These are phyloP conservation scores for Claviceps pazoutovae DNA, from an alignment of 2,329 filamentous ascomycete species.

Conservation along the genomic window DNA sequence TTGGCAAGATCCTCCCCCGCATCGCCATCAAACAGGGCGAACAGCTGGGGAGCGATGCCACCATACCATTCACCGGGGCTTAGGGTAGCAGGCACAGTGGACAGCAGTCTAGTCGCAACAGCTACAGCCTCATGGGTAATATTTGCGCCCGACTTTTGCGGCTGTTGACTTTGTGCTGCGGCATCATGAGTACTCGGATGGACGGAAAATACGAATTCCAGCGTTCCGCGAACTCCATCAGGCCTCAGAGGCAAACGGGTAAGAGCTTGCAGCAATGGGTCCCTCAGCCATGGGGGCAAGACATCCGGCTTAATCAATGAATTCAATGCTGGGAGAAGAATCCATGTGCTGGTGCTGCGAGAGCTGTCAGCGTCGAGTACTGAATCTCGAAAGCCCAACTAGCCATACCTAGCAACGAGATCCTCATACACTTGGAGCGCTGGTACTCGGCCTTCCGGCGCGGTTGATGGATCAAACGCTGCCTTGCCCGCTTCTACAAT, in stretches of 20 bases:
- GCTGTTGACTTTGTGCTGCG: slow-evolving; percentile 24
- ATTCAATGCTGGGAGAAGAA: slow-evolving; percentile 47
- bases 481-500: slow-evolving; percentile 28
- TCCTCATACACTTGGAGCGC: slow-evolving; percentile 28
- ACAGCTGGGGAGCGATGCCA: slow-evolving; percentile 45
- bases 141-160: slow-evolving; percentile 43
- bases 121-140: slow-evolving; percentile 56
- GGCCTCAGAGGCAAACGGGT: slow-evolving; percentile 46
- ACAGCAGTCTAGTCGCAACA: slow-evolving; percentile 47
- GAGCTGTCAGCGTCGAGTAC: background rate
- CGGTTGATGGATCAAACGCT: slow-evolving; percentile 32
- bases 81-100: slow-evolving; percentile 42
- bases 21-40: slow-evolving; percentile 45
- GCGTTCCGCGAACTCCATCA: slow-evolving; percentile 50
- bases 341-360: slow-evolving; percentile 28
- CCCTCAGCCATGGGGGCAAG: slow-evolving; percentile 45
- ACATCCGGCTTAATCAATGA: slow-evolving; percentile 47
- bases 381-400: slow-evolving; percentile 5
- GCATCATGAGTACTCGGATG: slow-evolving; percentile 39
- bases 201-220: slow-evolving; percentile 59
- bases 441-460: slow-evolving; percentile 19
- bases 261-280: slow-evolving; percentile 41
- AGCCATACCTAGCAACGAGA: slow-evolving; percentile 33
- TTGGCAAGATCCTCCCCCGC: slow-evolving; percentile 21
- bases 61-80: slow-evolving; percentile 44